These are phyloP conservation scores for Lithocarpus polystachyus DNA, from an alignment of 306 rosid species.

Conservation along the genomic window DNA sequence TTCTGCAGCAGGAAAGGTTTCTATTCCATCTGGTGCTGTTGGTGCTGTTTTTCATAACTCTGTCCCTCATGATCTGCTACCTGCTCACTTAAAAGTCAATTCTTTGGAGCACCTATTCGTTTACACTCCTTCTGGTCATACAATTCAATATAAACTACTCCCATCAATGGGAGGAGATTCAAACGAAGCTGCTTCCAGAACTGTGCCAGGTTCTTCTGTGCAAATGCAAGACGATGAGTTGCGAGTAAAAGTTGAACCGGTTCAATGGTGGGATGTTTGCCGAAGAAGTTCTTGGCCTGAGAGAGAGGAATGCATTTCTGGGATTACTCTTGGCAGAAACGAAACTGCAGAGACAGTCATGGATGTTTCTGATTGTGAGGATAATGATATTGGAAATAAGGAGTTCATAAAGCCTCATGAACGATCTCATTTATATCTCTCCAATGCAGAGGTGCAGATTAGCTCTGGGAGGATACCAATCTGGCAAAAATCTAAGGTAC, in stretches of 20 bases:
- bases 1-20: constrained; percentile 78
- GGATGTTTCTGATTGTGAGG: constrained; percentile 56
- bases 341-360: constrained; percentile 39
- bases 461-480: constrained; percentile 80
- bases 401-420: constrained; percentile 41
- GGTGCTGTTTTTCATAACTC: constrained; percentile 78
- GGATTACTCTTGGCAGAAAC: constrained; percentile 41
- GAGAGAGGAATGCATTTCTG: constrained; percentile 59
- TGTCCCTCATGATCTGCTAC: constrained; percentile 43
- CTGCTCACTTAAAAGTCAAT: constrained; percentile 38
- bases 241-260: constrained; percentile 86
- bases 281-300: constrained; percentile 90
- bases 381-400: constrained; percentile 38
- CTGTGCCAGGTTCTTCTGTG: constrained; percentile 45
- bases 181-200: constrained; percentile 53
- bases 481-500: constrained; percentile 89
- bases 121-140: constrained; percentile 77
- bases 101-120: constrained; percentile 83
- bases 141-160: constrained; percentile 70
- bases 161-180: constrained; percentile 68
- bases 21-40: constrained; percentile 84
- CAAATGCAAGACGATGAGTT: constrained; percentile 81
- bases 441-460: constrained; percentile 89
- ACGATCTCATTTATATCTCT: constrained; percentile 55
- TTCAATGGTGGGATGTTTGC: constrained; percentile 98